Conservation (phyloP, 2,329 filamentous ascomycete genomes). For the Chaetomiaceae sp. region DNA sequence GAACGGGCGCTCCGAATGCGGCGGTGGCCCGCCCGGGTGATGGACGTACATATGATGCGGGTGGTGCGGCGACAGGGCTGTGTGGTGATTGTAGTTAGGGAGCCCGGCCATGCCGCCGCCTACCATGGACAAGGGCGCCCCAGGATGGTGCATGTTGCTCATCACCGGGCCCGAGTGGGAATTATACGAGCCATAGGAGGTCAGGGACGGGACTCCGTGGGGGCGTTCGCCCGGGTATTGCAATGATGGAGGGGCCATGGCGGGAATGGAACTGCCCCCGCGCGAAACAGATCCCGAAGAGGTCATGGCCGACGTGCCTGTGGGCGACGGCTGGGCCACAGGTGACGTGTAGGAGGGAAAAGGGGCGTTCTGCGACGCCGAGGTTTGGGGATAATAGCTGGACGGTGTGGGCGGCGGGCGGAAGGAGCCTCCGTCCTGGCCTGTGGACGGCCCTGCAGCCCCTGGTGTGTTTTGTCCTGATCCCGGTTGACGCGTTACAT, state of each 20-base stretch:
- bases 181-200: slow-evolving; percentile 29
- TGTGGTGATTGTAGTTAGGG: slow-evolving; percentile 10
- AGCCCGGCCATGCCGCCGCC: slow-evolving; percentile 29
- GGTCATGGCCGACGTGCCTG: slow-evolving; percentile 10
- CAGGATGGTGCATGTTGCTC: slow-evolving; percentile 27
- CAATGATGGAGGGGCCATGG: slow-evolving; percentile 27
- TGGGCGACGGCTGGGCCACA: slow-evolving; percentile 14
- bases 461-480: slow-evolving; percentile 12
- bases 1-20: slow-evolving; percentile 66
- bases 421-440: slow-evolving; percentile 11
- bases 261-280: slow-evolving; percentile 24
- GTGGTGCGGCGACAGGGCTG: slow-evolving; percentile 11
- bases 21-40: slow-evolving; percentile 36
- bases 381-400: slow-evolving; percentile 32
- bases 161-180: slow-evolving; percentile 34
- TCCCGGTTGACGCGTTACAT: slow-evolving; percentile 13
- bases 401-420: slow-evolving; percentile 9
- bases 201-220: slow-evolving; percentile 11
- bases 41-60: slow-evolving; percentile 55
- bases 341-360: slow-evolving; percentile 16
- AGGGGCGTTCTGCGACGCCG: slow-evolving; percentile 34
- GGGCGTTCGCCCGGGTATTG: slow-evolving; percentile 33
- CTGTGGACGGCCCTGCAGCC: slow-evolving; percentile 24
- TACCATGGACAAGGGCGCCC: slow-evolving; percentile 54
- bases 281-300: slow-evolving; percentile 10